Base-by-base conservation (phyloP, 805 yeast species). In the Candida taoyuanica region DNA sequence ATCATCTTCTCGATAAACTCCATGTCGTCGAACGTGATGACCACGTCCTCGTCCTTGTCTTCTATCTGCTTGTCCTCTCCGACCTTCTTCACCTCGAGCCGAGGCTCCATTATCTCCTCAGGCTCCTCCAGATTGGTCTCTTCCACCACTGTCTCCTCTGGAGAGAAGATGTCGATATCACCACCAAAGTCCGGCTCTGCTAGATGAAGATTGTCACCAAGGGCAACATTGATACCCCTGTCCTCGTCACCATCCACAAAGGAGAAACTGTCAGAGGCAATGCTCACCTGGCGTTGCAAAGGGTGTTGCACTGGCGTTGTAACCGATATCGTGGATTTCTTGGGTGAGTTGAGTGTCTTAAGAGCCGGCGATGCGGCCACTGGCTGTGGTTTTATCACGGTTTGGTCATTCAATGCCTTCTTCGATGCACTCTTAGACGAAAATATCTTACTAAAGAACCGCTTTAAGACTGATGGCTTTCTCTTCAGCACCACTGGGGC, bases 1-100 rank as follows among this genome's bases (percentile, higher is more conserved):
- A 62, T 62, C 26, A 67, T 47, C 23, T 62, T 63, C 5, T 67
- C 64, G 21, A 66, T 47, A 41, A 63, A 60, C n/a, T 59, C 67
- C 31, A 64, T 40, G 33, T 65, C 69, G 24, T 59, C 60, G 23
- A 55, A 49, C 2, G 48, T 37, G 11, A 55, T 46, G 0, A 45
- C 44, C 9, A 34, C 31, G 12, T 50, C 47, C 13, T 46, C 50
- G n/a, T 36, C 49, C 19, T 27, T 37, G 17, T 36, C 37, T 3
- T 9, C 27, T 5, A 36, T 27, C 33, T 38, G n/a, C n/a, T n/a
- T n/a, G n/a, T n/a, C 35, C 14, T 38, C 40, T 24, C 35, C 29
- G 5, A 20, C 30, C 18, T 35, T 42, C 32, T 35, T 34, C 25
- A 35, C 31, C 12, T 21, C 14, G 27, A 35, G 18, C 6, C 5